Conservation (phyloP, 352 stramenopile species). For the Globisporangium megalacanthum region DNA sequence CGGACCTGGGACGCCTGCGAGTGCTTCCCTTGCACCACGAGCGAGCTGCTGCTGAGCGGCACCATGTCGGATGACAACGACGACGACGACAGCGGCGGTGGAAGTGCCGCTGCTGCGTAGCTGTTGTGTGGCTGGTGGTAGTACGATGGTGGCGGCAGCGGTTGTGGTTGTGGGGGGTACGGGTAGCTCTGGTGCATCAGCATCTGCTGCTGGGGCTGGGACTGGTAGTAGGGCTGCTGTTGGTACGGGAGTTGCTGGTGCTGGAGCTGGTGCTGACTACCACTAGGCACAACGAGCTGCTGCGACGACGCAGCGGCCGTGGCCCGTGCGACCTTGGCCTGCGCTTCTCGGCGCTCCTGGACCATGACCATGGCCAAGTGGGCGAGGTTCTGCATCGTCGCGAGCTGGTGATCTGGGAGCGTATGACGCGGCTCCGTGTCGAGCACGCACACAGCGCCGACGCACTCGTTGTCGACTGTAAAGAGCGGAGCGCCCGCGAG, state of each 20-base stretch:
- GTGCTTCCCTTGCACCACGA: slow-evolving; percentile 39
- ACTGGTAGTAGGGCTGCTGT: not conserved
- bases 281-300: slow-evolving; percentile 35
- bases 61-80: slow-evolving; percentile 59
- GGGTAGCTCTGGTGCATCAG: slow-evolving; percentile 6
- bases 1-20: slow-evolving; percentile 20
- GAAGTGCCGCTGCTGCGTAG: not conserved
- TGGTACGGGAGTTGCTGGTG: too few relatives aligned
- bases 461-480: slow-evolving; percentile 73
- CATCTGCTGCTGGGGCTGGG: slow-evolving; percentile 14
- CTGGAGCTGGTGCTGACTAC: not conserved
- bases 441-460: slow-evolving; percentile 67
- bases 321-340: slow-evolving; percentile 40
- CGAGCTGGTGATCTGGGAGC: slow-evolving; percentile 69
- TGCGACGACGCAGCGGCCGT: slow-evolving; percentile 25
- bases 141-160: slow-evolving; percentile 3
- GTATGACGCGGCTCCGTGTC: slow-evolving; percentile 62
- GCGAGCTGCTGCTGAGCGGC: slow-evolving; percentile 48
- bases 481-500: slow-evolving; percentile 91
- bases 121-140: slow-evolving; percentile 8
- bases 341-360: slow-evolving; percentile 72
- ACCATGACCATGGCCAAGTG: slow-evolving; percentile 86
- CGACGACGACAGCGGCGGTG: not conserved
- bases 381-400: slow-evolving; percentile 81
- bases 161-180: too few relatives aligned